These are phyloP conservation scores for Oxytropis ochrocephala DNA, from an alignment of 306 rosid genomes.

Conservation along the genomic window DNA sequence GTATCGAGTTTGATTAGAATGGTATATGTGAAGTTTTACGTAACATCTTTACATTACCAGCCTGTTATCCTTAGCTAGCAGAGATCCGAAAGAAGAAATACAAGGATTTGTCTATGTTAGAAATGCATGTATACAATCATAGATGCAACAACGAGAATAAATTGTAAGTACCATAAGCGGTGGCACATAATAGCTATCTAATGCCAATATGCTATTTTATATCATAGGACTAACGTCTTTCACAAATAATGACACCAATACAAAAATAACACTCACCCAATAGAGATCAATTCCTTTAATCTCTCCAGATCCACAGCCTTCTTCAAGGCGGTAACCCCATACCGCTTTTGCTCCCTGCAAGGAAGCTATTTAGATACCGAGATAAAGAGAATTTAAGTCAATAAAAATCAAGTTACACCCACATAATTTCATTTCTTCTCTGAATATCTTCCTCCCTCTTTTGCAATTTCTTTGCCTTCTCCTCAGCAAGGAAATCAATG, in stretches of 20 bases:
- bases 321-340: conserved; percentile 66
- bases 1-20: not conserved
- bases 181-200: not conserved
- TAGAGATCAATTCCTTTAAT: conserved; percentile 57
- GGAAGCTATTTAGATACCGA: conserved; percentile 13
- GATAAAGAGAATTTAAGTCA: not conserved
- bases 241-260: not conserved
- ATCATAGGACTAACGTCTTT: not conserved
- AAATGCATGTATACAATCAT: not conserved
- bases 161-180: not conserved
- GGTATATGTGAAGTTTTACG: not conserved
- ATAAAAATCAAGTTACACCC: conserved; percentile 19
- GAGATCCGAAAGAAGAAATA: not conserved
- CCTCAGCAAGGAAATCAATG: conserved; percentile 78
- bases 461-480: conserved; percentile 45
- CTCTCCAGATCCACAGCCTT: conserved; percentile 78
- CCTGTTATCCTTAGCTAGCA: not conserved
- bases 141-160: not conserved
- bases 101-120: not conserved
- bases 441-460: conserved; percentile 54
- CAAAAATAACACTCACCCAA: conserved; percentile 51
- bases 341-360: conserved; percentile 74
- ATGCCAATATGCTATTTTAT: not conserved
- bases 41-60: not conserved
- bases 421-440: conserved; percentile 55